Conservation (phyloP, 2,329 filamentous ascomycete species). For the Diaporthe aspalathi region DNA sequence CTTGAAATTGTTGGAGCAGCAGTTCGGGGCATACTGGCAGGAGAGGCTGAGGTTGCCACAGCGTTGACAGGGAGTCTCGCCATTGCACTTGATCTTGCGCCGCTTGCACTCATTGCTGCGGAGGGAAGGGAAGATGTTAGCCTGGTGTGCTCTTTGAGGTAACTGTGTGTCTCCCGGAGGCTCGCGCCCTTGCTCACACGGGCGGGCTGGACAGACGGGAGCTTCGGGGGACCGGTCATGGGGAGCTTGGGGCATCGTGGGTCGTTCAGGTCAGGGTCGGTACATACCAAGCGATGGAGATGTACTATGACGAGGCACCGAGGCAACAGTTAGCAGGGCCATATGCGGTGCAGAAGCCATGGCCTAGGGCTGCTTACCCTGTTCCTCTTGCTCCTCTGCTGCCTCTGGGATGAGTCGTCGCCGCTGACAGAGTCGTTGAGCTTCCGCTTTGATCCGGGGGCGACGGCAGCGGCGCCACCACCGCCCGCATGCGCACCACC, state of each 20-base stretch:
- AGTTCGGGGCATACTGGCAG: conserved; percentile 75
- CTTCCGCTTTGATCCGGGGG: conserved; percentile 49
- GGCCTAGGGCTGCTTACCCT: conserved; percentile 55
- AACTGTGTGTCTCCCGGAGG: not conserved
- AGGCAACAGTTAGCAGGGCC: conserved; percentile 29
- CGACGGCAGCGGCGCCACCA: conserved; percentile 28
- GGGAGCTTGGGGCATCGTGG: not conserved
- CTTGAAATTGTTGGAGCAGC: conserved; percentile 83
- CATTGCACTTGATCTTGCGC: conserved; percentile 82
- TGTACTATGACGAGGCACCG: conserved; percentile 58
- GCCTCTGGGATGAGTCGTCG: conserved; percentile 56
- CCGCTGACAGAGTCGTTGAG: conserved; percentile 49
- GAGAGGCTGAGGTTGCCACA: conserved; percentile 75
- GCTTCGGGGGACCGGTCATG: not conserved
- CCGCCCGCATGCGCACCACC: not conserved
- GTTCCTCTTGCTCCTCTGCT: conserved; percentile 71
- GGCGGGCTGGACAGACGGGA: not conserved
- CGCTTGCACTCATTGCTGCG: conserved; percentile 78
- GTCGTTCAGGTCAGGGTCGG: not conserved
- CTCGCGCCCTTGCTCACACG: not conserved
- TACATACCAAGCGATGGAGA: conserved; percentile 70
- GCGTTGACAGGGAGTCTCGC: conserved; percentile 73
- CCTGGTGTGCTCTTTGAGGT: not conserved
- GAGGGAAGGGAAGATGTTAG: conserved; percentile 31
- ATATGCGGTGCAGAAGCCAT: not conserved